Evolutionary conservation across 331 rosid species (phyloP).

Genomic region (Arachis monticola): DNA sequence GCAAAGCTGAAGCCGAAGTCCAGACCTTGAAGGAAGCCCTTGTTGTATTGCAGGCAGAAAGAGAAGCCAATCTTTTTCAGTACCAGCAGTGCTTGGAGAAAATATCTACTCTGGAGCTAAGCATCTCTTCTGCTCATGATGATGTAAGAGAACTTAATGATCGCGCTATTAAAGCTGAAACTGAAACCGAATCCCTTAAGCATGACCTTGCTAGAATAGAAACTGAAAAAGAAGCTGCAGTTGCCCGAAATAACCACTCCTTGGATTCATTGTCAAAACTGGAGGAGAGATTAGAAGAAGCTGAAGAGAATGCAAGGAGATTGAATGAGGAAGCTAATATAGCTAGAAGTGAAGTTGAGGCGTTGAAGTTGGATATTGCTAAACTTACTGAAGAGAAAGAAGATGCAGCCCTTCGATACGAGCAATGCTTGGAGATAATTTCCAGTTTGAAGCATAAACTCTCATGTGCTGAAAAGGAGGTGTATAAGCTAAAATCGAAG

Average conservation of each 20-base stretch:
- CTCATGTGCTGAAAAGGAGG: slow-evolving; percentile 66
- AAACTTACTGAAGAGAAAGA: slow-evolving; percentile 74
- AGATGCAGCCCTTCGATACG: slow-evolving; percentile 73
- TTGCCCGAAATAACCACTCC: slow-evolving; percentile 57
- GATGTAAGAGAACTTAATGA: slow-evolving; percentile 66
- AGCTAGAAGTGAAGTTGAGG: slow-evolving; percentile 64
- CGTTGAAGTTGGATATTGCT: slow-evolving; percentile 59
- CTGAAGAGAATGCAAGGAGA: slow-evolving; percentile 67
- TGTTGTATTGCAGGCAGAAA: slow-evolving; percentile 61
- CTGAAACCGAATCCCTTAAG: slow-evolving; percentile 64
- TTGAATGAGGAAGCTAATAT: slow-evolving; percentile 56
- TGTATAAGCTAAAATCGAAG: slow-evolving; percentile 56
- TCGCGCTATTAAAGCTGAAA: slow-evolving; percentile 72
- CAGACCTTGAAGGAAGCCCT: slow-evolving; percentile 70
- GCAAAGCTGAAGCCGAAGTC: slow-evolving; percentile 87
- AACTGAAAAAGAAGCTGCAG: slow-evolving; percentile 71
- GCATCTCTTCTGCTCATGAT: slow-evolving; percentile 58
- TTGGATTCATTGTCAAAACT: slow-evolving; percentile 57
- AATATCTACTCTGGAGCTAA: slow-evolving; percentile 65
- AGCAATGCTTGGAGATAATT: slow-evolving; percentile 69
- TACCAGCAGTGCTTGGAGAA: slow-evolving; percentile 76
- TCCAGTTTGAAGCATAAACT: slow-evolving; percentile 72
- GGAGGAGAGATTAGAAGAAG: slow-evolving; percentile 56
- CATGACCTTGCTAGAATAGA: slow-evolving; percentile 63
- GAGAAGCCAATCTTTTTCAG: slow-evolving; percentile 71